Percentiles rank a stretch among this genome's conserved stretches.
Evolutionary conservation across 2,329 filamentous ascomycete genomes (phyloP).

Genomic region (Xylariaceae sp.): DNA sequence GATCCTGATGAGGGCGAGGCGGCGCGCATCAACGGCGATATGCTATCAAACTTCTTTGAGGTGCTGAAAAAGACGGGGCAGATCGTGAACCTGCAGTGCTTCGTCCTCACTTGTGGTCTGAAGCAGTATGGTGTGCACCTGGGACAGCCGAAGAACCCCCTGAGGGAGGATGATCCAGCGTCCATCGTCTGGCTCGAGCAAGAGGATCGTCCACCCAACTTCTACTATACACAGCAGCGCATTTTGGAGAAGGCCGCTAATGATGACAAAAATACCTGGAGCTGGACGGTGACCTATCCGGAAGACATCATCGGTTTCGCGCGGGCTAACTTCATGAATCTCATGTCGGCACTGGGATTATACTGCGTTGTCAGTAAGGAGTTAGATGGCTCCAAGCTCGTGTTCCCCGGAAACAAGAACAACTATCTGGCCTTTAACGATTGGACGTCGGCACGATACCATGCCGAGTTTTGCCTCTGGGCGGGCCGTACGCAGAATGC

Average conservation of each 20-base stretch:
- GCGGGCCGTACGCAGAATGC: constrained; percentile 39
- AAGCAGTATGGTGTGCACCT: constrained; percentile 63
- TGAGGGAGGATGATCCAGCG: constrained; percentile 52
- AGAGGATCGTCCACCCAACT: constrained; percentile 51
- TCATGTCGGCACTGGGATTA: constrained; percentile 48
- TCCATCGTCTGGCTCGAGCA: constrained; percentile 46
- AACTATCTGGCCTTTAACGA: constrained; percentile 46
- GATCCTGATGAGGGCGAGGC: constrained; percentile 29
- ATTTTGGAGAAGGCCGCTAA: constrained; percentile 44
- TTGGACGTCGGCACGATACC: constrained; percentile 43
- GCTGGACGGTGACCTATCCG: constrained; percentile 44
- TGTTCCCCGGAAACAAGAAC: constrained; percentile 45
- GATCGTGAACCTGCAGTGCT: constrained; percentile 51
- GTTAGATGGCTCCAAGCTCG: constrained; percentile 40
- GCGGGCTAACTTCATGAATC: constrained; percentile 49
- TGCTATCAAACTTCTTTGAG: constrained; percentile 56
- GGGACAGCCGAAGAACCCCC: constrained; percentile 53
- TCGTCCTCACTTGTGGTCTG: no score
- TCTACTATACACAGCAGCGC: constrained; percentile 59
- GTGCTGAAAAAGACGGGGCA: constrained; percentile 52
- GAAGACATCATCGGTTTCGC: constrained; percentile 46
- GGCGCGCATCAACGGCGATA: constrained; percentile 44
- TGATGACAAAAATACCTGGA: constrained; percentile 27
- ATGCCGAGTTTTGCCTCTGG: constrained; percentile 48
- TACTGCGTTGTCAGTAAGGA: constrained; percentile 48